A percentile compares a stretch with the other conserved stretches of the same genome.
phyloP scores from a whole-genome alignment of 768 basidiomycete species.

The Russula compacta region DNA sequence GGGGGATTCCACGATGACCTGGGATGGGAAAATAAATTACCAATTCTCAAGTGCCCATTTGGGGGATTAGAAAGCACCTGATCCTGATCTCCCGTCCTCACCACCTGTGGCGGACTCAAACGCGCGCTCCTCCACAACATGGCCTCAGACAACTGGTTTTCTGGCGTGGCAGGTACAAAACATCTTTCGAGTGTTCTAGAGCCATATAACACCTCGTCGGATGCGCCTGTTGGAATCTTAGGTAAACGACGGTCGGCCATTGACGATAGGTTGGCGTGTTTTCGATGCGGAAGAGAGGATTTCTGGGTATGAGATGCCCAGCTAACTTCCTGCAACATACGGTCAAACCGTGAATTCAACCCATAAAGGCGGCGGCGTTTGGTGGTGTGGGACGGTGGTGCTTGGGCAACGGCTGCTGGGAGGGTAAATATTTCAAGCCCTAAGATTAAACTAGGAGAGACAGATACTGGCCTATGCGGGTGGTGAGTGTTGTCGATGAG shows the following conservation, averaged over 20 bases:
- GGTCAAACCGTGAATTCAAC: slow-evolving; percentile 54
- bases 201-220: slow-evolving; percentile 24
- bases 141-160: background rate
- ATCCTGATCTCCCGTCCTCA: slow-evolving; percentile 33
- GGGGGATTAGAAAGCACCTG: slow-evolving; percentile 3
- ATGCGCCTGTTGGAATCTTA: slow-evolving; percentile 29
- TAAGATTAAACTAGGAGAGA: background rate
- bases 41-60: background rate
- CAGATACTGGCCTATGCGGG: background rate
- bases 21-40: background rate
- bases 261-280: slow-evolving; percentile 36
- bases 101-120: slow-evolving; percentile 23
- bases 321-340: slow-evolving; percentile 56
- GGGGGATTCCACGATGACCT: slow-evolving; percentile 13
- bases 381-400: slow-evolving; percentile 7
- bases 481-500: background rate
- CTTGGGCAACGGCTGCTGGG: background rate
- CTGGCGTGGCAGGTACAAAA: slow-evolving; percentile 15
- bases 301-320: slow-evolving; percentile 23
- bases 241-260: slow-evolving; percentile 34
- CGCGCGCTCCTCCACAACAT: background rate
- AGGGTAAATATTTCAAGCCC: background rate
- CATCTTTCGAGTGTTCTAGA: slow-evolving; percentile 29
- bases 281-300: slow-evolving; percentile 20
- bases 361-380: slow-evolving; percentile 44